Evolutionary conservation across 2,329 filamentous ascomycete genomes (phyloP), one percentile per base, ranked within the genome.

Genomic region (Phyllosticta capitalensis): DNA sequence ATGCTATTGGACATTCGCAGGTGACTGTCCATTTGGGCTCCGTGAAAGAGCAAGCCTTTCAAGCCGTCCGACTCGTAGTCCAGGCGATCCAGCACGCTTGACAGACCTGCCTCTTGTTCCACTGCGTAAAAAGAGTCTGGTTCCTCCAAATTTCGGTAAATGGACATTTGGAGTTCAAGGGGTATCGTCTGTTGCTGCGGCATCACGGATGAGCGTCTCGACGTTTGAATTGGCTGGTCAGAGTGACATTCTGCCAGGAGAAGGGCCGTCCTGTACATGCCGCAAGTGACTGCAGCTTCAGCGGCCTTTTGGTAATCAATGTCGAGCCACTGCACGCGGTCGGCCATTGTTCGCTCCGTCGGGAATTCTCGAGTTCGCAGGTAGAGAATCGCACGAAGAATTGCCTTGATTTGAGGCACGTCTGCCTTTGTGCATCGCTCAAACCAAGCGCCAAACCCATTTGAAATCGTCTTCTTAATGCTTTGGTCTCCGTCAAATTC

Each of bases 61-160:
- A 86, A 79, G 0, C 92, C 92, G 65, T 95, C 87, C 55, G 86
- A 86, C 74, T 99, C 94, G 68, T 96, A 92, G 65, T 96, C 90
- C 4, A 97, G 80, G 9, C 89, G 86, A 55, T 87, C 83, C 61
- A 97, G 78, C 0, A 97, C 87, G 10, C 87, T 90, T 17, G 82
- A 79, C 17, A 99, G 75, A 60, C 85, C 91, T 6, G 90, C 83
- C 49, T 83, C 83, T 71, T 95, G 88, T 50, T 89, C 83, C 7
- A 96, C 81, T 3, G 94, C 95, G 69, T 99, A 99, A 71, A 95
- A 99, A 0, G 91, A 87, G 71, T 99, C 94, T 1, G 92, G 92
- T 67, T 99, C 95, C 68, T 96, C 92, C 53, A 99, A 88, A 62
- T 90, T 92, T 68, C 90, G 88, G 70, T 94, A 99, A 2, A 99